Conservation (phyloP, 768 basidiomycete genomes). For the Tricholoma furcatifolium region DNA sequence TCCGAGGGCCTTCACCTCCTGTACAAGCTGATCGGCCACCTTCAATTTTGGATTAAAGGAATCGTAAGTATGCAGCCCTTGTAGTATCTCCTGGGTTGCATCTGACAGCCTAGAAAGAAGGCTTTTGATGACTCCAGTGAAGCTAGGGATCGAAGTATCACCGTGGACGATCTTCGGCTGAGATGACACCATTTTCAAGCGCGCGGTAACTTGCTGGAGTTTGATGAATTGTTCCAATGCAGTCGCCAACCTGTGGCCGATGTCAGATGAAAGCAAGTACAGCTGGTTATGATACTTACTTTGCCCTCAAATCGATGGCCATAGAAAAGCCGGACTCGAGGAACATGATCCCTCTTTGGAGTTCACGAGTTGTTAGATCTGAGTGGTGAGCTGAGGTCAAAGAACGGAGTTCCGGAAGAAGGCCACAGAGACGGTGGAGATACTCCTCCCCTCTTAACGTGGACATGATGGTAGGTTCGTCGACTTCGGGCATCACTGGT, state of each 20-base stretch:
- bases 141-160: constrained; percentile 6
- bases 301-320: constrained; percentile 58
- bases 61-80: constrained; percentile 31
- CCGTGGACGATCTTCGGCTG: constrained; percentile 13
- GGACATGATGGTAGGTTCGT: constrained; percentile 18
- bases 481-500: constrained; percentile 32
- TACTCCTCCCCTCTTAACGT: constrained; percentile 56
- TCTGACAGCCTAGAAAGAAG: constrained; percentile 30
- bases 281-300: constrained; percentile 45
- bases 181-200: constrained; percentile 23
- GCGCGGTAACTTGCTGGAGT: constrained; percentile 21
- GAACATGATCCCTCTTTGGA: constrained; percentile 74
- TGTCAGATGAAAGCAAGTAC: constrained; percentile 3
- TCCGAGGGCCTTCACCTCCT: constrained; percentile 23
- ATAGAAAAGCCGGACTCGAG: constrained; percentile 77
- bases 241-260: constrained; percentile 28
- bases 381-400: constrained; percentile 69
- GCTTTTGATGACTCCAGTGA: constrained; percentile 22
- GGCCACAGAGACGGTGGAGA: constrained; percentile 59
- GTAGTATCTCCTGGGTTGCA: constrained; percentile 36
- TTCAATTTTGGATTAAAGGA: constrained; percentile 27
- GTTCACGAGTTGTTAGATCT: constrained; percentile 84
- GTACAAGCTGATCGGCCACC: constrained; percentile 22
- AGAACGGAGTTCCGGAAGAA: constrained; percentile 65
- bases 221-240: constrained; percentile 20